Evolutionary conservation across 805 yeast species (phyloP).

Genomic region (Zygosaccharomyces siamensis): DNA sequence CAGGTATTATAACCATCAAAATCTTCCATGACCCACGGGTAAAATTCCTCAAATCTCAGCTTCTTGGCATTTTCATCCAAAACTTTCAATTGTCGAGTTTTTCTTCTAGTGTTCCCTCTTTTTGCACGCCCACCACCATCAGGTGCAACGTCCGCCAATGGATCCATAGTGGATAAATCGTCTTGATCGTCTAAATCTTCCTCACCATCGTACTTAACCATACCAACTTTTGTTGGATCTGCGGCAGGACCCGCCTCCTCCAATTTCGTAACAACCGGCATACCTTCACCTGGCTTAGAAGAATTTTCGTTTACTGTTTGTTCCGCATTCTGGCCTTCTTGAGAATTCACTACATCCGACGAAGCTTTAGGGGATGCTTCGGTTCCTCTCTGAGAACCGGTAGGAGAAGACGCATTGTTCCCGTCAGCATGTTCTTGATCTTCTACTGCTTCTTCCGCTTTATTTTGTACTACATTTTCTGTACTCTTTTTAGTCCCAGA

Average conservation of each 20-base stretch:
- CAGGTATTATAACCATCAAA: constrained; percentile 90
- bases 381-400: constrained; percentile 1
- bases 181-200: constrained; percentile 40
- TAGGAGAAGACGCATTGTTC: constrained; percentile 6
- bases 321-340: background rate
- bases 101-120: constrained; percentile 58
- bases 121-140: constrained; percentile 80
- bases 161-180: constrained; percentile 33
- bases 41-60: constrained; percentile 89
- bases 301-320: background rate
- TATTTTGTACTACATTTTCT: constrained; percentile 10
- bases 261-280: constrained; percentile 27
- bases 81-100: constrained; percentile 77
- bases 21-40: constrained; percentile 98
- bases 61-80: constrained; percentile 79
- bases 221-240: constrained; percentile 37
- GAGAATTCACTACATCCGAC: background rate
- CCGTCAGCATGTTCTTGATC: constrained; percentile 5
- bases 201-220: constrained; percentile 39
- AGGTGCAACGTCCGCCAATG: constrained; percentile 73
- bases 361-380: background rate
- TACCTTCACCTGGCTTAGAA: constrained; percentile 3
- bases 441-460: constrained; percentile 16
- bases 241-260: constrained; percentile 39
- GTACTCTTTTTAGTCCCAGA: constrained; percentile 12